phyloP scores from a whole-genome alignment of 2,329 filamentous ascomycete genomes.

The Xylariaceae sp. region DNA sequence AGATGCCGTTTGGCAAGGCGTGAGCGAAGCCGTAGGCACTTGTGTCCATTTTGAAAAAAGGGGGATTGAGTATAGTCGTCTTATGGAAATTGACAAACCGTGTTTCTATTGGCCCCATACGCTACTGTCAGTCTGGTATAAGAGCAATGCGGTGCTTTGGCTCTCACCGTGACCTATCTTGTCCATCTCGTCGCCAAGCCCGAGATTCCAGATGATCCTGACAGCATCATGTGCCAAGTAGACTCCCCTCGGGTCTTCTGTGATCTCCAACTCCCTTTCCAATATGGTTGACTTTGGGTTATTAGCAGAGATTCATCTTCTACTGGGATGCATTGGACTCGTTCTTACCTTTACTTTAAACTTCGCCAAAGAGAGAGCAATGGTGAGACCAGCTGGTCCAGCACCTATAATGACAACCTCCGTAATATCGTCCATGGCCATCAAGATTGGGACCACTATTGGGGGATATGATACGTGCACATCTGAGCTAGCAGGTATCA shows the following conservation, averaged over 20 bases:
- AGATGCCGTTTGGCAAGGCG: slow-evolving; percentile 18
- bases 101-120: slow-evolving; percentile 5
- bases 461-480: too few relatives aligned
- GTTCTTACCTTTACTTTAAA: slow-evolving; percentile 21
- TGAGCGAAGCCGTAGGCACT: slow-evolving; percentile 15
- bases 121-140: slow-evolving; percentile 1
- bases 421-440: slow-evolving; percentile 15
- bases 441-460: too few relatives aligned
- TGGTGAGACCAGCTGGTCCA: slow-evolving; percentile 22
- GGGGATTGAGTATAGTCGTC: slow-evolving; percentile 16
- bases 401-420: slow-evolving; percentile 26
- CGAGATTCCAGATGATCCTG: slow-evolving; percentile 24
- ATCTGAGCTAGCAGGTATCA: too few relatives aligned
- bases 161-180: slow-evolving; percentile 23
- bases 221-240: slow-evolving; percentile 23
- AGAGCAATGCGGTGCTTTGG: too few relatives aligned
- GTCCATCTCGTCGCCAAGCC: slow-evolving; percentile 17
- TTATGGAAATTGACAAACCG: slow-evolving; percentile 19
- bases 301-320: slow-evolving; percentile 2
- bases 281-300: slow-evolving; percentile 19
- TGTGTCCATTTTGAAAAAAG: slow-evolving; percentile 15
- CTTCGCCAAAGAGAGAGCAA: slow-evolving; percentile 21
- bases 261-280: slow-evolving; percentile 23
- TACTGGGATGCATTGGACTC: neutral
- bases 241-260: slow-evolving; percentile 23